Conservation (phyloP, 768 basidiomycete species). For the Leccinum barrowsii region DNA sequence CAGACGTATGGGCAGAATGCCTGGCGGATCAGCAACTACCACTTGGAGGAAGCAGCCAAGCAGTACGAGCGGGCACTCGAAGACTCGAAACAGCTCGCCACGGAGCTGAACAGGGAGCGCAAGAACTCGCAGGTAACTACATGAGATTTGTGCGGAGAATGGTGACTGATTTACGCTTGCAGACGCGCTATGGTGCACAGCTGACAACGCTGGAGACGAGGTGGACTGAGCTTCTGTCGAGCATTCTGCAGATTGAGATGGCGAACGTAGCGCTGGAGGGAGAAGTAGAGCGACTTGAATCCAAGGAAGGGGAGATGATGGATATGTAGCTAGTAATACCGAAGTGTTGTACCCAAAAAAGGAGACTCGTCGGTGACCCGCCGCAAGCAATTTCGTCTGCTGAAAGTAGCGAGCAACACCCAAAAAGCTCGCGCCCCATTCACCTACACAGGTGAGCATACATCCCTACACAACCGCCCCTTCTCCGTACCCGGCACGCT, state of each 20-base stretch:
- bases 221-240: constrained; percentile 93
- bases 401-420: too few relatives aligned
- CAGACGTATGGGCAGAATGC: constrained; percentile 88
- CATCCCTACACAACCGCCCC: not conserved
- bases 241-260: constrained; percentile 91
- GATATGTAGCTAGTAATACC: constrained; percentile 19
- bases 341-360: constrained; percentile 19
- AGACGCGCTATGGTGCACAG: constrained; percentile 79
- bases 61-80: constrained; percentile 71
- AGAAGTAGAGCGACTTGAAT: constrained; percentile 63
- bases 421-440: not conserved
- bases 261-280: constrained; percentile 86
- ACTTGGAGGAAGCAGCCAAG: constrained; percentile 73
- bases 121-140: constrained; percentile 75
- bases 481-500: constrained; percentile 4
- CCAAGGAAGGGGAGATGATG: constrained; percentile 59
- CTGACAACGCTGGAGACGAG: constrained; percentile 77
- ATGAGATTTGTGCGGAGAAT: not conserved
- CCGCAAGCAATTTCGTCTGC: constrained; percentile 13
- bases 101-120: constrained; percentile 83
- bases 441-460: constrained; percentile 10
- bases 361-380: constrained; percentile 17
- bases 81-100: constrained; percentile 71
- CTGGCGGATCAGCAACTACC: constrained; percentile 89
- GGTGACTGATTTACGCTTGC: constrained; percentile 4